Evolutionary conservation across 306 rosid genomes (phyloP), one percentile per base, ranked within the genome.

Genomic region (Dalbergia cochinchinensis): DNA sequence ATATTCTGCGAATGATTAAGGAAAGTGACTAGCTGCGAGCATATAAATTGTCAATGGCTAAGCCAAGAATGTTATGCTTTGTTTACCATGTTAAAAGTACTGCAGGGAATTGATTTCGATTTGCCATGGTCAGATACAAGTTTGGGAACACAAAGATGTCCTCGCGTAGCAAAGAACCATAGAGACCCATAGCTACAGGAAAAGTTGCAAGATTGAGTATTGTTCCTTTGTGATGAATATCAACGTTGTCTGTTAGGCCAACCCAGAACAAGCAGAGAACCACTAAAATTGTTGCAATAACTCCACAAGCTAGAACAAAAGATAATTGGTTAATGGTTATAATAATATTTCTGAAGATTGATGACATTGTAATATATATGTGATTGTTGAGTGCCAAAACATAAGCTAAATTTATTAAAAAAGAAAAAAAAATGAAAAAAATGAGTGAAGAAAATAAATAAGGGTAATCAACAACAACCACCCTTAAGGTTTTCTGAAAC

Each of bases 71-170:
- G 60, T 50, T 19, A 66, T 15, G 33, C 4, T 62, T 54, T 33
- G 73, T 42, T 82, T 91, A 95, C 99, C 99, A 93, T 61, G 91
- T 84, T 19, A 96, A 82, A 74, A 96, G 94, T 54, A 96, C 97
- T 33, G 87, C 82, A 73, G 98, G 90, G 86, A 83, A 96, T 74
- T 96, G 99, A 69, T 79, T 91, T 74, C 86, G 91, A 41, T 88
- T 93, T 16, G 82, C 98, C 98, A 96, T 90, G 69, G 99, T 92
- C 12, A 92, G 86, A 48, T 96, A 96, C 61, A 96, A 87, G 79
- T 96, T 96, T 7, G 99, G 99, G 83, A 96, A 93, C 51, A 96
- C 99, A 61, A n/a, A 96, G 96, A 73, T 96, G 99, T 64, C 99
- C 99, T 13, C n/a, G 99, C 90, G 75, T 90, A 96, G 90, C 99